Conservation (phyloP, 805 yeast genomes). For the Starmerella potacharoeniae region DNA sequence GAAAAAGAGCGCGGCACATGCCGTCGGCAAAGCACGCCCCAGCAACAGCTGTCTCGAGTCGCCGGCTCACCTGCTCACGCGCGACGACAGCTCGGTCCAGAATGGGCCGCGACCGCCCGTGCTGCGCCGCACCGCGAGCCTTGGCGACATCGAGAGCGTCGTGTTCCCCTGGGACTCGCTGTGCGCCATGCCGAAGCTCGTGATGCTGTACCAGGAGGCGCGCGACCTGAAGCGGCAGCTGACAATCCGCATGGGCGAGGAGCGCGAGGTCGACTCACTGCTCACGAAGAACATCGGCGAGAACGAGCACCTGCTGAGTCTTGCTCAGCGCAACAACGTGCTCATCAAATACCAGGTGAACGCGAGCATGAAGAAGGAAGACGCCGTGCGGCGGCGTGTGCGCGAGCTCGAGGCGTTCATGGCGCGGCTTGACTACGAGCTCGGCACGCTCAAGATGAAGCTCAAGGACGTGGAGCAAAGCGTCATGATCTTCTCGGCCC, state of each 20-base stretch:
- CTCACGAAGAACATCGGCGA: slow-evolving; percentile 13
- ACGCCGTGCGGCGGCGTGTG: slow-evolving; percentile 25
- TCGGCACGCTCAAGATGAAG: slow-evolving; percentile 45
- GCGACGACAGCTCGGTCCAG: background rate
- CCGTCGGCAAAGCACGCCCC: too few species aligned
- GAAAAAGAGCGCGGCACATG: background rate
- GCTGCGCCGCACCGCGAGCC: slow-evolving; percentile 17
- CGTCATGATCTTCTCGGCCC: slow-evolving; percentile 35
- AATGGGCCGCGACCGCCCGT: background rate
- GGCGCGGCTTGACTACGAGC: slow-evolving; percentile 52
- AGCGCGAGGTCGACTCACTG: slow-evolving; percentile 6
- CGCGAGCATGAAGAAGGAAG: slow-evolving; percentile 21
- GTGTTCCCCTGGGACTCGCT: slow-evolving; percentile 19
- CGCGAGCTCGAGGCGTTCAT: slow-evolving; percentile 46
- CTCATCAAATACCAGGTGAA: slow-evolving; percentile 22
- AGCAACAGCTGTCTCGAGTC: background rate
- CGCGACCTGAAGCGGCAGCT: slow-evolving; percentile 13
- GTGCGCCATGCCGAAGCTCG: slow-evolving; percentile 16
- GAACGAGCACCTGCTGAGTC: slow-evolving; percentile 19
- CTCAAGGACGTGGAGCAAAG: slow-evolving; percentile 59
- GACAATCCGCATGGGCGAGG: slow-evolving; percentile 10
- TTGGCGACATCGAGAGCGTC: slow-evolving; percentile 14
- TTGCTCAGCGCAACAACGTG: slow-evolving; percentile 20
- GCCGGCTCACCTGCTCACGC: slow-evolving; percentile 4
- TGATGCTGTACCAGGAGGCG: slow-evolving; percentile 16